Evolutionary conservation across 116 monocot species (phyloP), one percentile per base, ranked within the genome.

Genomic region (Trichopus zeylanicus): DNA sequence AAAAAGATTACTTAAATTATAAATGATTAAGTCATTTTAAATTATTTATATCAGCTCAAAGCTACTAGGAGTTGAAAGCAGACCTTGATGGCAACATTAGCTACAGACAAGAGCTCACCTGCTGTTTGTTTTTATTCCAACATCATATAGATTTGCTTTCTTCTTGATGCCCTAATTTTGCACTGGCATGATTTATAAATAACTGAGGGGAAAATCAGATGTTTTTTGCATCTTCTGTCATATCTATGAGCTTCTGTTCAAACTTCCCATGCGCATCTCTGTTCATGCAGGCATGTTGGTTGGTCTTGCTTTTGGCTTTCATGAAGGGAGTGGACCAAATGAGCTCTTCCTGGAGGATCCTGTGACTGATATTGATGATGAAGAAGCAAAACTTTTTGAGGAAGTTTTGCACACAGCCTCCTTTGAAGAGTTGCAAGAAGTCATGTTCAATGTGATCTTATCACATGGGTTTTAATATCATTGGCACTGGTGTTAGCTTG

Each of bases 381-480:
- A 77, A 46, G 80, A 75, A 59, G 59, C 68, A n/a, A 77, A 66
- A 21, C 12, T 65, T 37, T 69, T 68, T n/a, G 55, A 10, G 29
- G 77, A 80, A 55, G 63, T 77, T 16, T 48, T 83, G n/a, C 70
- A 67, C 51, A 55, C 29, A 64, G 83, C 83, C 6, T 83, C 80
- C 4, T 88, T 88, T 66, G 63, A 76, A 29, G 83, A 88, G 62
- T 80, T 48, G 68, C 69, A 21, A 53, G 51, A 31, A 75, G 61
- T 56, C 63, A 81, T 62, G 51, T 89, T 62, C 80, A 78, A 49
- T 89, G 68, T 70, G 84, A 88, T 18, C 79, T 76, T 18, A 57
- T 80, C 32, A 73, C 80, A 52, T 84, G 84, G 84, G 66, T 80
- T 21, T 51, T 63, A 57, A 34, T 26, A 57, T 29, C 57, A 33